These are phyloP conservation scores for Russula emetica DNA, from an alignment of 768 basidiomycete species.

Conservation along the genomic window DNA sequence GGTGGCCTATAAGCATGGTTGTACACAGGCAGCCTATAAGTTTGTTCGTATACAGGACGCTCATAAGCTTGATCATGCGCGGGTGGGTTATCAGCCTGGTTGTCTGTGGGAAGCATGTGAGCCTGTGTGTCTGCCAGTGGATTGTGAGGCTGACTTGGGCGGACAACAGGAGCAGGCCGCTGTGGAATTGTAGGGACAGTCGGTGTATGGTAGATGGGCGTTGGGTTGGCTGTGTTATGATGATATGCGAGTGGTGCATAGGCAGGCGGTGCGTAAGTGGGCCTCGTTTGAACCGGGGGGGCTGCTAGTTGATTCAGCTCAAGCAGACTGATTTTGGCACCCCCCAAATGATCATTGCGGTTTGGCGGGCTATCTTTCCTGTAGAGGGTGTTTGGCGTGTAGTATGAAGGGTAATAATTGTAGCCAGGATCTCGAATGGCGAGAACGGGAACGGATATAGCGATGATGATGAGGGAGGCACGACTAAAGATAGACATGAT, in stretches of 20 bases:
- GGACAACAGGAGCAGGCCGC: neutral
- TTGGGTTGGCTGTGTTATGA: neutral
- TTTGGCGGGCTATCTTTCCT: conserved; percentile 5
- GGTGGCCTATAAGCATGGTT: neutral
- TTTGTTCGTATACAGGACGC: neutral
- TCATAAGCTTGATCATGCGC: neutral
- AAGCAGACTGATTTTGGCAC: neutral
- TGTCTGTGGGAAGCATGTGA: neutral
- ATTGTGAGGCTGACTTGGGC: neutral
- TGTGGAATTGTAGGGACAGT: neutral
- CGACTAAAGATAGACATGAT: conserved; percentile 20
- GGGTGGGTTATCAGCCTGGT: neutral
- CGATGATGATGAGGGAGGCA: conserved; percentile 16
- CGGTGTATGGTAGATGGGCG: neutral
- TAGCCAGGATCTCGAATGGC: conserved; percentile 4
- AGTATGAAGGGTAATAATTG: conserved; percentile 12
- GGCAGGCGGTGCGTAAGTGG: conserved; percentile 12
- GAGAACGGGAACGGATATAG: conserved; percentile 12
- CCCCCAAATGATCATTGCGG: neutral
- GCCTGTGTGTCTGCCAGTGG: neutral
- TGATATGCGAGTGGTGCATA: conserved; percentile 6
- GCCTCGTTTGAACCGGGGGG: conserved; percentile 3
- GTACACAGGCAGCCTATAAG: neutral
- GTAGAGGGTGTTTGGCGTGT: neutral
- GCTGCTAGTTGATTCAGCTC: neutral